Base-by-base conservation (phyloP, 441 rosid genomes). In the Capsella rubella region DNA sequence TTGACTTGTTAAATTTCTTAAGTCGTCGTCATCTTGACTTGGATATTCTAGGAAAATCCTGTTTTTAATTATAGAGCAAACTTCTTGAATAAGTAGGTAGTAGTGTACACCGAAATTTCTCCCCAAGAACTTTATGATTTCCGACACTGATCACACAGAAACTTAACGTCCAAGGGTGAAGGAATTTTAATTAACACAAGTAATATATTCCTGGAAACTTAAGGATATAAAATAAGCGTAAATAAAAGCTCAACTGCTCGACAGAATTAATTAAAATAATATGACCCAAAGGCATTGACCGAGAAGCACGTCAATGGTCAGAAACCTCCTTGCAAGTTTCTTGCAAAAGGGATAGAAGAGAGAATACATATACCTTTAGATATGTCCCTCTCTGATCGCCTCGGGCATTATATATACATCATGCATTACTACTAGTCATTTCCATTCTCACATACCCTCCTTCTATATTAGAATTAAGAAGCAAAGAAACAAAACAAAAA, bases 321-420 rank as follows among this genome's bases (percentile, higher is more conserved):
- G 79, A 61, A 75, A 75, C 37, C 74, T 53, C 74, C 69, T 55
- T 62, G 70, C 37, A 69, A 16, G 4, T 45, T 35, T 15, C 63
- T 69, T 62, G 52, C 58, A 62, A 68, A 21, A 31, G 42, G 8
- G 63, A 32, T 8, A 8, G 1, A n/a, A 28, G 34, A 57, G 18
- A 13, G 10, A 43, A 43, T 47, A 42, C 37, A 32, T 32, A 32
- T 47, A 47, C 53, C 52, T 37, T 46, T 16, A 16, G 2, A 49
- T 2, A 49, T 2, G 32, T 58, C 32, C 47, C 21, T 52, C 6
- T 29, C 25, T 21, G 25, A 21, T 21, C 9, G 8, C 37, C 34
- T 2, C 37, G 0, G 25, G 25, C 29, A 14, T 16, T 46, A 15
- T 51, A 16, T 72, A 54, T 54, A 72, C 45, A 31, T 46, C 5